Evolutionary conservation across 306 rosid species (phyloP).

Genomic region (Cicer cuneatum): DNA sequence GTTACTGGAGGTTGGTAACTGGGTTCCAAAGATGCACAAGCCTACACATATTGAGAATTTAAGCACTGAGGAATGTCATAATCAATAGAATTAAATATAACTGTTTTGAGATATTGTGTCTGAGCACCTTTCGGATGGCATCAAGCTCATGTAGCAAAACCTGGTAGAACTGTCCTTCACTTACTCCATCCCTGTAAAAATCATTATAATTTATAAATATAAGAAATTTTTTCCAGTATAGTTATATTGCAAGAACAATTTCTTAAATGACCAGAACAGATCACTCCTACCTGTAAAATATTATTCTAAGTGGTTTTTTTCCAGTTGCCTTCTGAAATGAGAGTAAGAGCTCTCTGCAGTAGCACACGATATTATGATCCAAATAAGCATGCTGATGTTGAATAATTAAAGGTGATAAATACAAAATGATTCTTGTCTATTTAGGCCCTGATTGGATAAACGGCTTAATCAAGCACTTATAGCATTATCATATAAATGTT

Average conservation of each 20-base stretch:
- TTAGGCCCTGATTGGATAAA: no score
- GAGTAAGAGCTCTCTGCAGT: conserved; percentile 62
- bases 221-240: background rate
- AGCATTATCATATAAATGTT: no score
- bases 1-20: conserved; percentile 88
- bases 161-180: conserved; percentile 84
- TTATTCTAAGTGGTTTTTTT: conserved; percentile 59
- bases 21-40: conserved; percentile 79
- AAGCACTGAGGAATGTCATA: background rate
- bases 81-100: background rate
- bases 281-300: conserved; percentile 55
- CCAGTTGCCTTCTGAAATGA: conserved; percentile 64
- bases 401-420: conserved; percentile 25
- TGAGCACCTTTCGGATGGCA: conserved; percentile 70
- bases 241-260: no score
- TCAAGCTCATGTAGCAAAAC: conserved; percentile 76
- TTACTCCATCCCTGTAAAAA: conserved; percentile 67
- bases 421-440: background rate
- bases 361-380: conserved; percentile 23
- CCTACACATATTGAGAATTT: conserved; percentile 50
- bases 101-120: background rate
- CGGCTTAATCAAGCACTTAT: no score
- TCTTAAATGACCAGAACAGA: background rate
- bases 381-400: conserved; percentile 3
- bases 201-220: background rate